Base-by-base conservation (phyloP, 2,329 filamentous ascomycete genomes). In the Stenocarpella maydis region DNA sequence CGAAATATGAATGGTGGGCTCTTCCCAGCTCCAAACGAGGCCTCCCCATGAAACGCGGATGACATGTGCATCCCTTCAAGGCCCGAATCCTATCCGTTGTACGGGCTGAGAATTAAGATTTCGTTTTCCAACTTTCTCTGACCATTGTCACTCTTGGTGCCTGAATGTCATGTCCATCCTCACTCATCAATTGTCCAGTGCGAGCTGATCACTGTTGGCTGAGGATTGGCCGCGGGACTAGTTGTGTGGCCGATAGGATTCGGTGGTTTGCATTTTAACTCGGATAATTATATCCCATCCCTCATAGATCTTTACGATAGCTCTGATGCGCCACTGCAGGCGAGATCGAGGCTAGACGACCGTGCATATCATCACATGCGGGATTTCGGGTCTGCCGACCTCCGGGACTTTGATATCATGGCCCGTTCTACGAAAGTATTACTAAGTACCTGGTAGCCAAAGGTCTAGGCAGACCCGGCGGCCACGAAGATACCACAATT, bases 1-100 rank as follows among this genome's bases (percentile, higher is more conserved):
- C 37, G 26, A 17, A 28, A 61, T 47, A 61, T 41, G 58, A 61
- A 41, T 61, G 58, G 58, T 14, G 41, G 26, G 28, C 19, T 6
- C 19, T 41, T 47, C 58, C 41, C 58, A 61, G 47, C 58, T 61
- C 58, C 58, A 61, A 47, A 61, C 58, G 58, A 47, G 58, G 41
- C 41, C 34, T 37, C 41, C 28, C 58, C 58, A 37, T 61, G 58
- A 61, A 61, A 61, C 58, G 19, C 58, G 58, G 26, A 34, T 34
- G 41, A 34, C 41, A 61, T 21, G 41, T 31, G 58, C 14, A 19
- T 14, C 34, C 58, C 24, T 24, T 47, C 24, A 21, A n/a, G 28
- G n/a, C 19, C 43, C 41, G 41, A 61, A 9, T 61, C 19, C 41
- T 61, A 28, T 41, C 41, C 41, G 58, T 34, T 12, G 58, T 41